Conservation (phyloP, 805 yeast genomes). For the Ogataea dorogensis region DNA sequence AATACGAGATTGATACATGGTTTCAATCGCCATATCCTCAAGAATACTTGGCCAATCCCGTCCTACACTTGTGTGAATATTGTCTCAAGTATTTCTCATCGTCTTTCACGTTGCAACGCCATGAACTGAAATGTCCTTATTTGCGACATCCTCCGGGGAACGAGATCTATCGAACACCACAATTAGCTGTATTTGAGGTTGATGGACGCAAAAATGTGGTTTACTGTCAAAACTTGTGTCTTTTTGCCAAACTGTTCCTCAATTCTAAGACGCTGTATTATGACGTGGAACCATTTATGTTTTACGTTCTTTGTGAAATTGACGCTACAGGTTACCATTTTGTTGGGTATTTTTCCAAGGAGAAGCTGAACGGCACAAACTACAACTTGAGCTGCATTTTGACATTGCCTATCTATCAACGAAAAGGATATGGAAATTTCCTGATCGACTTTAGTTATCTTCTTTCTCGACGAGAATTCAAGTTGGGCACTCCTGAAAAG, state of each 20-base stretch:
- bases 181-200: conserved; percentile 79
- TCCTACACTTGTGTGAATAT: conserved; percentile 75
- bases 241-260: conserved; percentile 82
- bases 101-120: conserved; percentile 65
- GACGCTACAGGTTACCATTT: conserved; percentile 60
- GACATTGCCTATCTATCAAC: conserved; percentile 82
- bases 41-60: conserved; percentile 62
- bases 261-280: conserved; percentile 90
- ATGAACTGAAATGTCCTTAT: conserved; percentile 67
- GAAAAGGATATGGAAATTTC: conserved; percentile 86
- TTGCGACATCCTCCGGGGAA: conserved; percentile 80
- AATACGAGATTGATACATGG: conserved; percentile 83
- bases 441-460: conserved; percentile 88
- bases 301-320: conserved; percentile 77
- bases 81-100: conserved; percentile 80
- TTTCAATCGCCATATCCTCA: conserved; percentile 92
- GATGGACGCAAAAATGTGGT: conserved; percentile 83
- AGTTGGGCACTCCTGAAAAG: conserved; percentile 91
- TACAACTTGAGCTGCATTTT: conserved; percentile 89
- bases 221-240: conserved; percentile 87
- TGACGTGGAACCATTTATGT: conserved; percentile 93
- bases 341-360: conserved; percentile 94
- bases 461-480: conserved; percentile 69
- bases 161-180: conserved; percentile 79
- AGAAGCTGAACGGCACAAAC: conserved; percentile 67